phyloP scores from a whole-genome alignment of 345 rosid genomes.

The Brassica rapa region DNA sequence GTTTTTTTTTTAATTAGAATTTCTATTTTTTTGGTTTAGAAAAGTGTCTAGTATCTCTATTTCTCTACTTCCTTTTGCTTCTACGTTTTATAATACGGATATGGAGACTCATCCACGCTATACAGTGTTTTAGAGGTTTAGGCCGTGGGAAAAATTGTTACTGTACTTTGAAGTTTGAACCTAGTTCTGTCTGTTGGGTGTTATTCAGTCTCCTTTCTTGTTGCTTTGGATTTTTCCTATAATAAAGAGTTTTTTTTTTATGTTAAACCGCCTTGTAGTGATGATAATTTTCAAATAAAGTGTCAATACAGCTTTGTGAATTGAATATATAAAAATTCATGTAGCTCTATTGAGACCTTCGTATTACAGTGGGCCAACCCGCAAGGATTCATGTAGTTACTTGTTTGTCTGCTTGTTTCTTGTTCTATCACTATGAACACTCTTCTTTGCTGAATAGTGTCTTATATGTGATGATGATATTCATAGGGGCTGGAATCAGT shows the following conservation, averaged over 20 bases:
- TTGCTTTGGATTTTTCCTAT: background rate
- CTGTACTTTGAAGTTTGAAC: background rate
- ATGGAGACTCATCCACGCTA: background rate
- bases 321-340: background rate
- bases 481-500: slow-evolving; percentile 89
- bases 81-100: background rate
- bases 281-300: too few relatives aligned
- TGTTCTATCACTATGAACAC: background rate
- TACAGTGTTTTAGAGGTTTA: slow-evolving; percentile 16
- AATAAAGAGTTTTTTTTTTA: background rate
- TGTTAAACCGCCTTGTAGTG: too few relatives aligned
- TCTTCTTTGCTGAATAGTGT: background rate
- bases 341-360: background rate
- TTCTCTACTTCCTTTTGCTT: slow-evolving; percentile 13
- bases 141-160: background rate
- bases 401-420: background rate
- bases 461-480: slow-evolving; percentile 14
- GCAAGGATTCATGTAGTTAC: background rate
- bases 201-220: background rate
- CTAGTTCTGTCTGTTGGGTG: background rate
- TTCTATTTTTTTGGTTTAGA: background rate
- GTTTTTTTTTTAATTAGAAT: slow-evolving; percentile 14
- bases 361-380: background rate
- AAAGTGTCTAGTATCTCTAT: background rate
- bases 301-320: background rate